phyloP scores from a whole-genome alignment of 257 asterid genomes.

The Lycium barbarum region DNA sequence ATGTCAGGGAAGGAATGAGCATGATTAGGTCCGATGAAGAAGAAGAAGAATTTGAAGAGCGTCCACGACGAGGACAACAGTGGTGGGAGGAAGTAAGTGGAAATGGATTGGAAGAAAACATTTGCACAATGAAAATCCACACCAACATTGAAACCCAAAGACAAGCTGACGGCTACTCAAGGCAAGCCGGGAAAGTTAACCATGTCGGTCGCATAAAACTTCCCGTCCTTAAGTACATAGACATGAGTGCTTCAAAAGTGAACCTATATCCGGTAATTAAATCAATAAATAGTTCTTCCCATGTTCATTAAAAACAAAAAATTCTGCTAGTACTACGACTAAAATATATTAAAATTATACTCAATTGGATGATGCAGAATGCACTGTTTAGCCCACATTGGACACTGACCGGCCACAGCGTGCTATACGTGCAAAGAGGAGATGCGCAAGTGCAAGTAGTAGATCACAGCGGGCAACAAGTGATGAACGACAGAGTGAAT shows the following conservation, averaged over 20 bases:
- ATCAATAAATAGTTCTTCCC: neutral
- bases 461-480: slow-evolving; percentile 50
- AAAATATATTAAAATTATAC: neutral
- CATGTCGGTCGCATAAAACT: slow-evolving; percentile 62
- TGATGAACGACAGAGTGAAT: slow-evolving; percentile 63
- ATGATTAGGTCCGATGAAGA: slow-evolving; percentile 55
- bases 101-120: slow-evolving; percentile 77
- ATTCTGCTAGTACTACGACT: neutral
- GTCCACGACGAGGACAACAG: slow-evolving; percentile 12
- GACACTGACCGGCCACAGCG: slow-evolving; percentile 57
- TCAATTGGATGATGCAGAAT: slow-evolving; percentile 39
- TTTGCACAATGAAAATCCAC: slow-evolving; percentile 55
- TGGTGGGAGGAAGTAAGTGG: neutral
- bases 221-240: slow-evolving; percentile 63
- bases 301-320: neutral
- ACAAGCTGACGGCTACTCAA: slow-evolving; percentile 70
- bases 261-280: slow-evolving; percentile 52
- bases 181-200: slow-evolving; percentile 66
- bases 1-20: slow-evolving; percentile 46
- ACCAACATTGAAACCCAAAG: slow-evolving; percentile 55
- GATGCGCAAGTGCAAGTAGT: slow-evolving; percentile 61
- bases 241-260: slow-evolving; percentile 68
- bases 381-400: slow-evolving; percentile 64
- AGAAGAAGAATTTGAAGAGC: slow-evolving; percentile 25
- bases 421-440: slow-evolving; percentile 63